Conservation (phyloP, 1,284 basidiomycete species). For the Naganishia liquefaciens region DNA sequence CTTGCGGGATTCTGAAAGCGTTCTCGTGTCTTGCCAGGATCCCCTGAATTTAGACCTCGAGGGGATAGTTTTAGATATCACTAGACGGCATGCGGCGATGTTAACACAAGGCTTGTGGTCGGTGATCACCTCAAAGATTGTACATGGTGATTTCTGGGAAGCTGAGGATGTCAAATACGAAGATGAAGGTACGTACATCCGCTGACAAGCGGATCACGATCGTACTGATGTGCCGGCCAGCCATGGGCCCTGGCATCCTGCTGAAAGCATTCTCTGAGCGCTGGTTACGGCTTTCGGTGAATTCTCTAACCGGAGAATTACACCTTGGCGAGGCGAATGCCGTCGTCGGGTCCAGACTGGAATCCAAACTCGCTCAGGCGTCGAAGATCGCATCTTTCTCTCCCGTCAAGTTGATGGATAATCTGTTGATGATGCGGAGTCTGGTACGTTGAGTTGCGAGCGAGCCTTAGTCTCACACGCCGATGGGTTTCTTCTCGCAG, state of each 20-base stretch:
- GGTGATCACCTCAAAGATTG: constrained; percentile 8
- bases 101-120: constrained; percentile 2
- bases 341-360: constrained; percentile 17
- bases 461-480: no score
- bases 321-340: constrained; percentile 17
- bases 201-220: not conserved
- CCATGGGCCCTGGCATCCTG: constrained; percentile 11
- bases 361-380: constrained; percentile 18
- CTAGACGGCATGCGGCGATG: constrained; percentile 12
- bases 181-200: constrained; percentile 4
- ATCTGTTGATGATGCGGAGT: constrained; percentile 18
- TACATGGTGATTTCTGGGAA: constrained; percentile 17
- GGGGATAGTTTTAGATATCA: constrained; percentile 22
- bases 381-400: constrained; percentile 19
- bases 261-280: constrained; percentile 22
- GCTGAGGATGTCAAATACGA: constrained; percentile 16
- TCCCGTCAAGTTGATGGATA: constrained; percentile 14
- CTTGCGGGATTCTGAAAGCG: not conserved
- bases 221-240: not conserved
- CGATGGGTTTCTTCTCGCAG: not conserved
- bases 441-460: not conserved
- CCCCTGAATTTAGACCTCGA: constrained; percentile 22
- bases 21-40: not conserved
- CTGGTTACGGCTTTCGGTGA: constrained; percentile 17
- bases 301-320: constrained; percentile 14